These are phyloP conservation scores for Trichoderma sp. DNA, from an alignment of 2,329 filamentous ascomycete species.

Conservation along the genomic window DNA sequence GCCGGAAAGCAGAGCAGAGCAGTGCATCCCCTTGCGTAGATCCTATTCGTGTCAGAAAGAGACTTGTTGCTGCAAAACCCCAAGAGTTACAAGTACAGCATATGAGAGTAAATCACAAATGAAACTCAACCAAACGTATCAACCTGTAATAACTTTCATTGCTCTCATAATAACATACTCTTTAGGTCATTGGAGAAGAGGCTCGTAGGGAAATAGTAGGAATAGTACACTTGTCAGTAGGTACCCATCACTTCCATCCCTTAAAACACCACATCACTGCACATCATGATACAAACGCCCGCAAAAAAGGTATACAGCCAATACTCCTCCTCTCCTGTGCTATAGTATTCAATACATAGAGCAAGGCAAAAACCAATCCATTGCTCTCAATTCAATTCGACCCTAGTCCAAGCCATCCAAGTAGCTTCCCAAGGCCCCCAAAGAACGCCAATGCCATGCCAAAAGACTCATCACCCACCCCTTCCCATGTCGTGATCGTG, in stretches of 20 bases:
- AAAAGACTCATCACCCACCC: background rate
- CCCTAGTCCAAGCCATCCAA: background rate
- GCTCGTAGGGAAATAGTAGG: background rate
- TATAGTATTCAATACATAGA: constrained; percentile 19
- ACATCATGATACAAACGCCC: background rate
- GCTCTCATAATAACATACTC: background rate
- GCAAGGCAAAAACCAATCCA: background rate
- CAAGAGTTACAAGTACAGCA: background rate
- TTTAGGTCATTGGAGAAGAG: background rate
- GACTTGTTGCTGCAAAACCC: background rate
- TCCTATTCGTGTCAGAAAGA: background rate
- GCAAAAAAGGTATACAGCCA: constrained; percentile 11
- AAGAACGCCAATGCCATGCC: constrained; percentile 25
- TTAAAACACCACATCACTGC: background rate
- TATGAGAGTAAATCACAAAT: background rate
- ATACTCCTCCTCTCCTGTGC: background rate
- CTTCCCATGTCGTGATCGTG: background rate
- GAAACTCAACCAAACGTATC: background rate
- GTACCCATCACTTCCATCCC: background rate
- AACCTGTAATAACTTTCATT: background rate
- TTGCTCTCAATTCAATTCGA: background rate
- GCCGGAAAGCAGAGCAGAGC: background rate
- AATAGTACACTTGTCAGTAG: background rate
- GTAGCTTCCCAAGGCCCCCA: background rate
- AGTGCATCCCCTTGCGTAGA: background rate